phyloP scores from a whole-genome alignment of 257 asterid species.

The Plantago ovata region DNA sequence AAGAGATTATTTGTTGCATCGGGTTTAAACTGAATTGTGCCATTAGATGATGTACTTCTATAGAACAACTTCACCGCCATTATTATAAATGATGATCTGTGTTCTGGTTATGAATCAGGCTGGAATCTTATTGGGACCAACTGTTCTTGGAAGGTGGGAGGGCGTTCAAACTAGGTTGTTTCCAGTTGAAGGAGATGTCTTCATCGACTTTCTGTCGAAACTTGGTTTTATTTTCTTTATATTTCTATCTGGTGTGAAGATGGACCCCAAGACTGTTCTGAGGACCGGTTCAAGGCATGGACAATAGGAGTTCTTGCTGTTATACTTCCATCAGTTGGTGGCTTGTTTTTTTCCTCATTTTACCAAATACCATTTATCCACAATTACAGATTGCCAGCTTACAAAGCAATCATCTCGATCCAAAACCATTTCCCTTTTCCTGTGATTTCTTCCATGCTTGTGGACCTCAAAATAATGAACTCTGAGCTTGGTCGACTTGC shows the following conservation, averaged over 20 bases:
- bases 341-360: slow-evolving; percentile 11
- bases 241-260: slow-evolving; percentile 82
- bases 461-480: slow-evolving; percentile 76
- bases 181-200: slow-evolving; percentile 59
- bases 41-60: too few species aligned
- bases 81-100: too few species aligned
- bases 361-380: slow-evolving; percentile 4
- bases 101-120: slow-evolving; percentile 42
- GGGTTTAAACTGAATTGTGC: too few species aligned
- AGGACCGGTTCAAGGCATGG: slow-evolving; percentile 79
- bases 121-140: slow-evolving; percentile 79
- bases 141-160: slow-evolving; percentile 45
- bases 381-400: slow-evolving; percentile 45
- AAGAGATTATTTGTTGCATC: too few species aligned
- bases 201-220: slow-evolving; percentile 61
- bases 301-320: slow-evolving; percentile 54
- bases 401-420: slow-evolving; percentile 30
- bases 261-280: slow-evolving; percentile 68
- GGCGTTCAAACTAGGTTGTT: slow-evolving; percentile 26
- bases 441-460: slow-evolving; percentile 68
- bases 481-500: slow-evolving; percentile 91
- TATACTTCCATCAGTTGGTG: slow-evolving; percentile 34
- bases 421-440: slow-evolving; percentile 67
- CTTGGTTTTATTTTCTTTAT: slow-evolving; percentile 76
- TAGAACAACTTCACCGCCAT: too few species aligned